Percentiles rank a stretch among this genome's conserved stretches.
phyloP scores from a whole-genome alignment of 805 yeast genomes.

The Lachancea fermentati region DNA sequence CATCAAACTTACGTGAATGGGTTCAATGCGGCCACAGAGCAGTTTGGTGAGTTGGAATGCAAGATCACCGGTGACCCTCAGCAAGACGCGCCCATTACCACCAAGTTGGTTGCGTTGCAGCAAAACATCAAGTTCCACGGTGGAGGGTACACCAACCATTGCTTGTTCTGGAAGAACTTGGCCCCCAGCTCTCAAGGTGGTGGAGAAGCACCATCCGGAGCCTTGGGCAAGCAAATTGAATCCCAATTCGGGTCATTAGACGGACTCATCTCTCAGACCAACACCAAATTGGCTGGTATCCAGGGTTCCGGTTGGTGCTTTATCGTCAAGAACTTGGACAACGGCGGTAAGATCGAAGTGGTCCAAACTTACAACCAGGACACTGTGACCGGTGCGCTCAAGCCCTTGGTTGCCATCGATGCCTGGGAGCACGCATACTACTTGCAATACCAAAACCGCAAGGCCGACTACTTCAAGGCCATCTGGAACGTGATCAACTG shows the following conservation, averaged over 20 bases:
- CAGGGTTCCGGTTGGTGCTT: constrained; percentile 98
- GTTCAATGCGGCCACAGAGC: constrained; percentile 71
- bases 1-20: constrained; percentile 90
- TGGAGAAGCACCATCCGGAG: constrained; percentile 54
- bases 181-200: constrained; percentile 75
- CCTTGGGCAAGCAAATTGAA: constrained; percentile 52
- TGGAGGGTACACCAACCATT: constrained; percentile 86
- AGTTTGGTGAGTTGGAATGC: constrained; percentile 58
- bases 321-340: constrained; percentile 72
- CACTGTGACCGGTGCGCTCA: constrained; percentile 63
- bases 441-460: constrained; percentile 86
- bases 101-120: constrained; percentile 42
- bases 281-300: constrained; percentile 71
- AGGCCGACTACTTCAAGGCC: constrained; percentile 87
- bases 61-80: constrained; percentile 50
- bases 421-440: constrained; percentile 98
- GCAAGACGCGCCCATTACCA: constrained; percentile 32
- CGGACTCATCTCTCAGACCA: constrained; percentile 55
- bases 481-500: constrained; percentile 94
- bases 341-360: constrained; percentile 63
- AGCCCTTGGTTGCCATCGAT: constrained; percentile 82
- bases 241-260: constrained; percentile 71
- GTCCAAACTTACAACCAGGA: constrained; percentile 84
- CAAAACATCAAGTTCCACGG: constrained; percentile 84
- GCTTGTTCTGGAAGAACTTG: constrained; percentile 80